Evolutionary conservation across 495 filamentous ascomycete species (phyloP).

Genomic region (Friedmanniomyces endolithicus): DNA sequence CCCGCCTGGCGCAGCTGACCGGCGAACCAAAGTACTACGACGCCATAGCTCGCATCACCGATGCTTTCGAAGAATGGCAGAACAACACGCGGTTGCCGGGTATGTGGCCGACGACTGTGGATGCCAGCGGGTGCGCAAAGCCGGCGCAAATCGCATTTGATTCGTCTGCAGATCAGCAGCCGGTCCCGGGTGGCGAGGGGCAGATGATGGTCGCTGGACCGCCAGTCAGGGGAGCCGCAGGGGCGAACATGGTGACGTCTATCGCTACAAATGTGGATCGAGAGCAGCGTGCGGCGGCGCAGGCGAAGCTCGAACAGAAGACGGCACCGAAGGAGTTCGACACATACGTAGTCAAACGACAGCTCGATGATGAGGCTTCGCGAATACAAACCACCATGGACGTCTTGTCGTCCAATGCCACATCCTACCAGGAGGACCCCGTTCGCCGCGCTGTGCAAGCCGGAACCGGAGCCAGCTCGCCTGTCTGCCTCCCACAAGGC

Average conservation of each 20-base stretch:
- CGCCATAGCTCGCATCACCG: constrained; percentile 81
- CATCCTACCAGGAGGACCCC: background rate
- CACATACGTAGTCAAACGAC: constrained; percentile 1
- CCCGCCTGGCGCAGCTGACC: constrained; percentile 82
- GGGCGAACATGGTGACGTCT: background rate
- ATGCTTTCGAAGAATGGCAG: constrained; percentile 73
- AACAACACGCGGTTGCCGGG: constrained; percentile 61
- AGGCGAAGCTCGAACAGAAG: constrained; percentile 3
- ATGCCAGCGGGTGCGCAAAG: constrained; percentile 58
- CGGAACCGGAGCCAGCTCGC: background rate
- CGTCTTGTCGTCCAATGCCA: background rate
- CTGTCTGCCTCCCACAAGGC: constrained; percentile 29
- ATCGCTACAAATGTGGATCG: background rate
- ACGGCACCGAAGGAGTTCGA: background rate
- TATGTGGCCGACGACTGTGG: constrained; percentile 69
- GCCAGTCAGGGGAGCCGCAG: background rate
- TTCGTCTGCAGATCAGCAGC: background rate
- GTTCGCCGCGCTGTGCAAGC: background rate
- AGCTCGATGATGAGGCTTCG: background rate
- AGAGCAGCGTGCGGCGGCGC: constrained; percentile 1
- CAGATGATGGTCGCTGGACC: background rate
- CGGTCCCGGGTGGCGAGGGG: constrained; percentile 3
- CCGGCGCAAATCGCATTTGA: constrained; percentile 10
- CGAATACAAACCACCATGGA: background rate
- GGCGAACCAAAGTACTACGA: constrained; percentile 84